Evolutionary conservation across 1,284 basidiomycete genomes (phyloP).

Genomic region (Bondarzewia mesenterica): DNA sequence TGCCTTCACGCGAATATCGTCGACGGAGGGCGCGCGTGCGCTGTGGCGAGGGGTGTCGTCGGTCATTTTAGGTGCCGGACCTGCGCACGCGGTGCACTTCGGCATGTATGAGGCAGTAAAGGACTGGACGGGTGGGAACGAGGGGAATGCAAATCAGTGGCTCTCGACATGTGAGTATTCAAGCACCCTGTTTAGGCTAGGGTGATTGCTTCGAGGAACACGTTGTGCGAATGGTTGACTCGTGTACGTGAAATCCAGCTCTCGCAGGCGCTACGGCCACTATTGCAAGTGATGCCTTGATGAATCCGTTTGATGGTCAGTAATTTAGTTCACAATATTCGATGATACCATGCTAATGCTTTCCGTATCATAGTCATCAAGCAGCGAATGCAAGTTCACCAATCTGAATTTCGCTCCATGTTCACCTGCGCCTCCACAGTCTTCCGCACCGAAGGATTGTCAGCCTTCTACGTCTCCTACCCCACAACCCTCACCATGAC

Average conservation of each 20-base stretch:
- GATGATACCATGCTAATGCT: background rate
- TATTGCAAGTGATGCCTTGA: slow-evolving; percentile 92
- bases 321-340: slow-evolving; percentile 9
- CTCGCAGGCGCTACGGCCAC: slow-evolving; percentile 93
- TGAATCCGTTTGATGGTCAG: slow-evolving; percentile 99
- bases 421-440: slow-evolving; percentile 77
- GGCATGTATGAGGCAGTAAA: slow-evolving; percentile 94
- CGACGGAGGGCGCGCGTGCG: slow-evolving; percentile 85
- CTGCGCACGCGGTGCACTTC: slow-evolving; percentile 98
- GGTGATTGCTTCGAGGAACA: too few species aligned
- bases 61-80: slow-evolving; percentile 96
- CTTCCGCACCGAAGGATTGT: slow-evolving; percentile 79
- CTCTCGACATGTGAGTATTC: slow-evolving; percentile 63
- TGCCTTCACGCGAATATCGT: slow-evolving; percentile 84
- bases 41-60: slow-evolving; percentile 96
- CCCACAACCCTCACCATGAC: slow-evolving; percentile 96
- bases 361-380: slow-evolving; percentile 73
- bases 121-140: slow-evolving; percentile 86
- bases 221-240: background rate
- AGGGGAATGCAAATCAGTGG: slow-evolving; percentile 65
- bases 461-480: slow-evolving; percentile 97
- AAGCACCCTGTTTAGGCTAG: too few species aligned
- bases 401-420: slow-evolving; percentile 85
- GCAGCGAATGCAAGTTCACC: slow-evolving; percentile 97
- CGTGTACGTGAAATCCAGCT: slow-evolving; percentile 38